These are phyloP conservation scores for Nigrospora osmanthi DNA, from an alignment of 2,329 filamentous ascomycete genomes.

Conservation along the genomic window DNA sequence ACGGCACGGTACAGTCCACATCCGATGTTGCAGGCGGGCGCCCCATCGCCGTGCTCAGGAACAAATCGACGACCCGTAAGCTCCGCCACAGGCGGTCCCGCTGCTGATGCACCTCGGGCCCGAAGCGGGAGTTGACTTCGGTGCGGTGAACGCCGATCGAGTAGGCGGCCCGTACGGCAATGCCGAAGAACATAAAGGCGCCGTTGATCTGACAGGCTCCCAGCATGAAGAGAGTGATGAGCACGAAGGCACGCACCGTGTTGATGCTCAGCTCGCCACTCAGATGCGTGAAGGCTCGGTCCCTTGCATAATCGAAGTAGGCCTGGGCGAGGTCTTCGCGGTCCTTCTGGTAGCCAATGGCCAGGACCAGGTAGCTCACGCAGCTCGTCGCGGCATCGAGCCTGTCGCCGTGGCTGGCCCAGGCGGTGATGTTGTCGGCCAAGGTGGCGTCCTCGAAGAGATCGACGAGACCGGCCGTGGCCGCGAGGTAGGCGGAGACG, in stretches of 20 bases:
- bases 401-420: constrained; percentile 27
- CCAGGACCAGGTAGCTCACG: constrained; percentile 41
- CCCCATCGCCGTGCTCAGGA: constrained; percentile 45
- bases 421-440: constrained; percentile 29
- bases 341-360: constrained; percentile 36
- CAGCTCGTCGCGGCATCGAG: constrained; percentile 29
- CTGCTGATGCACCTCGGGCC: constrained; percentile 30
- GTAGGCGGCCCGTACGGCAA: constrained; percentile 43
- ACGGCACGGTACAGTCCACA: constrained; percentile 45
- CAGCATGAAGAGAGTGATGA: constrained; percentile 46
- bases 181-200: constrained; percentile 46
- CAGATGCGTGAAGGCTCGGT: constrained; percentile 34
- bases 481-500: constrained; percentile 13
- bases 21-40: constrained; percentile 45
- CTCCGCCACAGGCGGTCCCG: constrained; percentile 46
- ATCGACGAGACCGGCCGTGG: constrained; percentile 38
- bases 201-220: constrained; percentile 47
- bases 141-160: constrained; percentile 45
- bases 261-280: constrained; percentile 38
- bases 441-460: constrained; percentile 36
- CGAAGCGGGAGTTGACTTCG: constrained; percentile 46
- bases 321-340: constrained; percentile 31
- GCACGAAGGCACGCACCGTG: constrained; percentile 40
- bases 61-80: constrained; percentile 41
- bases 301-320: constrained; percentile 43